These are phyloP conservation scores for Cylindrodendrum hubeiense DNA, from an alignment of 2,329 filamentous ascomycete genomes.

Conservation along the genomic window DNA sequence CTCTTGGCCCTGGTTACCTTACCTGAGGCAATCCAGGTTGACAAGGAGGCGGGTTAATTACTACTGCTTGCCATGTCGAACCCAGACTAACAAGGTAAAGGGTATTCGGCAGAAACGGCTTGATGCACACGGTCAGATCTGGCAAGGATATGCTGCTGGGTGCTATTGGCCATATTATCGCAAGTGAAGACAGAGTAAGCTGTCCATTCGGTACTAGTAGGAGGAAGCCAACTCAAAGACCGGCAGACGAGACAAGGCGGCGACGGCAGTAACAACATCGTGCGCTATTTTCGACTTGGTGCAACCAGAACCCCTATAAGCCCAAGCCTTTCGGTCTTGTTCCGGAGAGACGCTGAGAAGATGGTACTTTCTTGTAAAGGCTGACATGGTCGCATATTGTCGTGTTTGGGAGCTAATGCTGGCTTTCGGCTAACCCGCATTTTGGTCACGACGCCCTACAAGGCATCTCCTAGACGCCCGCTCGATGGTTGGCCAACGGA, in stretches of 20 bases:
- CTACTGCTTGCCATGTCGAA: neutral
- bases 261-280: neutral
- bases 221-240: neutral
- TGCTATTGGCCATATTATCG: neutral
- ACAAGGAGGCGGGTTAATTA: neutral
- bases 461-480: neutral
- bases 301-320: slow-evolving; percentile 2
- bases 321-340: slow-evolving; percentile 2
- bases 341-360: neutral
- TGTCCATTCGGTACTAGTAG: neutral
- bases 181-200: neutral
- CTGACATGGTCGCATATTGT: neutral
- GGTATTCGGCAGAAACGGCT: slow-evolving; percentile 3
- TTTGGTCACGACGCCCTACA: neutral
- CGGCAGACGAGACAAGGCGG: neutral
- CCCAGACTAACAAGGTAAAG: neutral
- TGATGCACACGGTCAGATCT: slow-evolving; percentile 9
- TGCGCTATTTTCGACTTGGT: slow-evolving; percentile 13
- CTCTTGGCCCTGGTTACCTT: neutral
- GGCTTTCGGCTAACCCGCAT: neutral
- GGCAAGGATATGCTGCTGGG: neutral
- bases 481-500: neutral
- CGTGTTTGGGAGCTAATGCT: neutral
- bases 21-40: slow-evolving; percentile 11
- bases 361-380: neutral